Conservation (phyloP, 352 stramenopile genomes). For the Globisporangium orthogonon region DNA sequence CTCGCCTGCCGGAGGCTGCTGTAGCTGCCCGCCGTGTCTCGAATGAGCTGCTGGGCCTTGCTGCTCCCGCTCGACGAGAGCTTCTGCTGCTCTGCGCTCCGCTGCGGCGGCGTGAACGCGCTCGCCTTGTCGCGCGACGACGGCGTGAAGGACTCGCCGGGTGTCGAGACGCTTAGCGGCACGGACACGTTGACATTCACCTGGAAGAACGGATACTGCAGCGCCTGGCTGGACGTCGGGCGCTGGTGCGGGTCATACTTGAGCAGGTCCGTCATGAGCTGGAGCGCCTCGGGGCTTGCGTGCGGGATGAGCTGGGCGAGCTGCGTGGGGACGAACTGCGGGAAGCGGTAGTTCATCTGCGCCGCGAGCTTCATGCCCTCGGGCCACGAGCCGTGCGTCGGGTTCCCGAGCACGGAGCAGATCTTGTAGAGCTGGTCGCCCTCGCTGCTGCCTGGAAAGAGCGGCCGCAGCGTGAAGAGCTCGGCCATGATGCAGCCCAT, state of each 20-base stretch:
- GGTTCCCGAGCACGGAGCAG: constrained; percentile 92
- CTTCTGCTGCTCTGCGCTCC: constrained; percentile 28
- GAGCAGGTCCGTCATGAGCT: constrained; percentile 91
- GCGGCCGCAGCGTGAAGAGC: constrained; percentile 91
- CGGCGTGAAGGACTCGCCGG: constrained; percentile 21
- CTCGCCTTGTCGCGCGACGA: constrained; percentile 23
- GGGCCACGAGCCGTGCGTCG: constrained; percentile 87
- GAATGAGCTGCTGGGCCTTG: constrained; percentile 31
- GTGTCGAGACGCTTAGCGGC: constrained; percentile 66
- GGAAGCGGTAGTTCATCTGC: constrained; percentile 95
- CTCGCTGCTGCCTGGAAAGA: constrained; percentile 97
- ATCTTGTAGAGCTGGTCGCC: constrained; percentile 98
- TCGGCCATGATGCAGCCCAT: constrained; percentile 98
- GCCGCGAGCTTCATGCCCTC: constrained; percentile 94
- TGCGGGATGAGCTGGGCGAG: constrained; percentile 89
- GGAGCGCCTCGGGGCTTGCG: constrained; percentile 85
- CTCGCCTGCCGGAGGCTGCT: constrained; percentile 30
- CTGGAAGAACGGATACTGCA: constrained; percentile 95
- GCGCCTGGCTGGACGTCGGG: constrained; percentile 89
- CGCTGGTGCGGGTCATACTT: constrained; percentile 92
- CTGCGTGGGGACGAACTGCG: constrained; percentile 90
- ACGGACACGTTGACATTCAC: constrained; percentile 73
- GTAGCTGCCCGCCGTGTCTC: constrained; percentile 28
- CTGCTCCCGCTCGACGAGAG: constrained; percentile 34
- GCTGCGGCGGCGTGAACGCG: constrained; percentile 57